phyloP scores from a whole-genome alignment of 2,329 filamentous ascomycete species.

The Moelleriella libera region DNA sequence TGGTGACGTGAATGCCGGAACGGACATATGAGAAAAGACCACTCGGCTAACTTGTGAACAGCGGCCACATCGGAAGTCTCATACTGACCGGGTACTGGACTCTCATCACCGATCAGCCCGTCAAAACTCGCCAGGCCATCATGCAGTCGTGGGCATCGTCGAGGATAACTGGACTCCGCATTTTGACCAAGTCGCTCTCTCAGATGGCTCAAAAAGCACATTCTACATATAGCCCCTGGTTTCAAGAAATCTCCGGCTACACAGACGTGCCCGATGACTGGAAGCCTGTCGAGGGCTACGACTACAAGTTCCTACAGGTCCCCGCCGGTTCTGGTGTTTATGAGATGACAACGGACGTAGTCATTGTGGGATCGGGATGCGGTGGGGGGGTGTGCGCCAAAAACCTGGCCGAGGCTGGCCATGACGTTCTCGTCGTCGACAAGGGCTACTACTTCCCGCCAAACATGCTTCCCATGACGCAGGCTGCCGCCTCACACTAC shows the following conservation, averaged over 20 bases:
- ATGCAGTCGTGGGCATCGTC: constrained; percentile 48
- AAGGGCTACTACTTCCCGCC: constrained; percentile 68
- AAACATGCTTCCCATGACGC: constrained; percentile 59
- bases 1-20: too few species aligned
- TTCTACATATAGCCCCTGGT: constrained; percentile 38
- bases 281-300: constrained; percentile 33
- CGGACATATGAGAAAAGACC: too few species aligned
- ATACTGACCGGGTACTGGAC: constrained; percentile 54
- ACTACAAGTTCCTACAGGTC: constrained; percentile 50
- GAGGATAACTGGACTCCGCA: constrained; percentile 37
- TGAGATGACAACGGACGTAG: constrained; percentile 62
- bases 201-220: constrained; percentile 39
- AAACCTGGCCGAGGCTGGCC: constrained; percentile 62
- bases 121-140: constrained; percentile 45
- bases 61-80: constrained; percentile 47
- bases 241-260: constrained; percentile 43
- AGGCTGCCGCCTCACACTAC: constrained; percentile 42
- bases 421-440: constrained; percentile 66
- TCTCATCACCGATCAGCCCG: constrained; percentile 46
- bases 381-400: constrained; percentile 74
- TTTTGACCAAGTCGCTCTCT: constrained; percentile 40
- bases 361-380: constrained; percentile 78
- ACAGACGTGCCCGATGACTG: constrained; percentile 37
- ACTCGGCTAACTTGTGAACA: constrained; percentile 14
- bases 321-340: constrained; percentile 27